Base-by-base conservation (phyloP, 2,329 filamentous ascomycete species). In the Chrysosporium keratinophilum region DNA sequence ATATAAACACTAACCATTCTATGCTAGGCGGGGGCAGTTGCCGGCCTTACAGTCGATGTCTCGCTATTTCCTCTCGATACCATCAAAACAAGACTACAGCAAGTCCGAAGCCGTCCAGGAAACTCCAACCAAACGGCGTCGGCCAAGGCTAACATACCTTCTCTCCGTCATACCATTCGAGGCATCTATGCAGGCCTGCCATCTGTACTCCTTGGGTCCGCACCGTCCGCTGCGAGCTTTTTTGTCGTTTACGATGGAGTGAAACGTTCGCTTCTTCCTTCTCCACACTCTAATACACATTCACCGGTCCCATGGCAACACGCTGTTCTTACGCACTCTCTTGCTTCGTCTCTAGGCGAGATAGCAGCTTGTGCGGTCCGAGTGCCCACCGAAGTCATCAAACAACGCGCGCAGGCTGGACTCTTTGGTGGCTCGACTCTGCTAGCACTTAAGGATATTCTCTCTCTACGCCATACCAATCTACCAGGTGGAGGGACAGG, bases 1-100 rank as follows among this genome's bases (percentile, higher is more conserved):
- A 6, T 50, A 19, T 48, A 39, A n/a, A 10, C 10, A 23, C 52
- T 52, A 15, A 19, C 40, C 5, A 11, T 2, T 31, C 11, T 52
- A 17, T n/a, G 48, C 20, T 63, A 85, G 77, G 88, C 93, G 62
- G 93, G 93, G 69, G 93, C 84, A 65, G 76, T 96, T 61, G 93
- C 93, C 61, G 93, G 93, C 67, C 93, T 93, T 46, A 95, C 90
- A 12, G 93, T 97, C 71, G 93, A 98, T 79, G 84, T 95, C 65
- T 89, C 89, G 54, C 87, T 98, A 67, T 98, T 87, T 76, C 93
- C 93, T 0, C 88, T 98, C 77, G 94, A 98, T 79, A 98, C 93
- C 0, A 84, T 98, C 67, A 98, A 98, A 75, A 98, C 94, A 42
- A 89, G 93, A 14, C 87, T 98, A 5, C 93, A 98, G 58, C 71